Base-by-base conservation (phyloP, 2,329 filamentous ascomycete genomes). In the Aspergillus caelatus region DNA sequence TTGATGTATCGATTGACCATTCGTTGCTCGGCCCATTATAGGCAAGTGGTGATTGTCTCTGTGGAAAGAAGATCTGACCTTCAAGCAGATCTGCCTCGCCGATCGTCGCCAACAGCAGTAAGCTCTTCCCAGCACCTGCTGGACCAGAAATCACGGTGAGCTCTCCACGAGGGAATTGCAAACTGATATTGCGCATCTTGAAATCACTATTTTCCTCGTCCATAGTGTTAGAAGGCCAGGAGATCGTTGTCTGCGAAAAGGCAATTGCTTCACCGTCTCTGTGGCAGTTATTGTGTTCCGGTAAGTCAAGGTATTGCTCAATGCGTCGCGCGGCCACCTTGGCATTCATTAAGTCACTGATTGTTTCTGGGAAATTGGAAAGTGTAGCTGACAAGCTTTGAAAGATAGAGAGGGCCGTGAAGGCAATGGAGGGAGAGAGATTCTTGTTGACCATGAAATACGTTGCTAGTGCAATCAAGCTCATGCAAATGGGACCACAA, bases 71-170 rank as follows among this genome's bases (percentile, higher is more conserved):
- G 48, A 94, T 80, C 14, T 77, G 80, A 2, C 91, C 91, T 0
- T 81, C 77, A 0, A 93, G 73, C 3, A 93, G 72, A 63, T 93
- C 91, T 0, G 87, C 86, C 75, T 94, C 91, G 6, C 91, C 91
- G 11, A 94, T 84, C 28, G 94, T 86, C 0, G 91, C 85, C 2
- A 90, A 86, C 9, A 94, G 82, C 65, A 94, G 79, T 34, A 94
- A 79, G 74, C 88, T 91, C 79, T 94, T 94, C 10, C 91, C 91
- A 4, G 88, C 87, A 1, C 91, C 91, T 0, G 91, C 94, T 72
- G 89, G 90, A 0, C 91, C 91, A 3, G 89, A 91, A 39, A 94
- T 88, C 19, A 93, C 85, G 14, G 87, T 92, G 6, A 94, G 80
- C 69, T 91, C 88, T 19, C 86, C 85, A 26, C 81, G 75, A 0